These are phyloP conservation scores for Globisporangium polare DNA, from an alignment of 352 stramenopile genomes.

Conservation along the genomic window DNA sequence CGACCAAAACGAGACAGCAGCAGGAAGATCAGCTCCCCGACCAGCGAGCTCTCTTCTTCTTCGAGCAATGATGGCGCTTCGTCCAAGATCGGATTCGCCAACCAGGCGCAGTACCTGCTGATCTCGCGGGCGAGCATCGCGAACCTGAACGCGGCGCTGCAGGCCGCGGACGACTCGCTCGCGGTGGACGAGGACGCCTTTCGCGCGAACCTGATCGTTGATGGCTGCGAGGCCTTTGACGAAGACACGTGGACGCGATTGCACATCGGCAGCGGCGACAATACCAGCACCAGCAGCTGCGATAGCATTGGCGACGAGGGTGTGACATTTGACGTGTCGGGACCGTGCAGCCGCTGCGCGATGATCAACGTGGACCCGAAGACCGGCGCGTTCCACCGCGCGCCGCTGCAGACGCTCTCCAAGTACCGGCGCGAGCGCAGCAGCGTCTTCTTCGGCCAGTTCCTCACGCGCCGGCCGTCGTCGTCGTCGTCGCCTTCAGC, in stretches of 20 bases:
- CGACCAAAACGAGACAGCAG: slow-evolving; percentile 8
- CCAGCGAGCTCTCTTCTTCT: not conserved
- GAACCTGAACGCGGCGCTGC: slow-evolving; percentile 43
- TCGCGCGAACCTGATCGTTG: slow-evolving; percentile 67
- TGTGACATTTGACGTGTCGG: slow-evolving; percentile 47
- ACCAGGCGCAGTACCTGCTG: slow-evolving; percentile 66
- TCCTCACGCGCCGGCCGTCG: slow-evolving; percentile 28
- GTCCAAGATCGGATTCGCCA: slow-evolving; percentile 67
- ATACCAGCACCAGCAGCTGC: not conserved
- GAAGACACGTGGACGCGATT: slow-evolving; percentile 68
- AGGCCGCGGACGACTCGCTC: slow-evolving; percentile 22
- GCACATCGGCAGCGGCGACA: slow-evolving; percentile 16
- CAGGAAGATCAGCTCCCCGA: not conserved
- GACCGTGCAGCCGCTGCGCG: slow-evolving; percentile 69
- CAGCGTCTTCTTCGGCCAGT: slow-evolving; percentile 85
- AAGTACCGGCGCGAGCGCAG: slow-evolving; percentile 66
- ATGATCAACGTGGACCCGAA: slow-evolving; percentile 83
- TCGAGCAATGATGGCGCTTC: not conserved
- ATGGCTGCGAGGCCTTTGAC: slow-evolving; percentile 60
- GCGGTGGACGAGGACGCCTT: slow-evolving; percentile 63
- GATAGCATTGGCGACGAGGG: not conserved
- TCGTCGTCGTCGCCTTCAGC: not conserved
- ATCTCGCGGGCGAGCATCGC: slow-evolving; percentile 57
- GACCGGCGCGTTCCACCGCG: slow-evolving; percentile 48
- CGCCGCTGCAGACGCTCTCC: slow-evolving; percentile 69